Conservation (phyloP, 2,329 filamentous ascomycete species). For the Colletotrichum navitas region DNA sequence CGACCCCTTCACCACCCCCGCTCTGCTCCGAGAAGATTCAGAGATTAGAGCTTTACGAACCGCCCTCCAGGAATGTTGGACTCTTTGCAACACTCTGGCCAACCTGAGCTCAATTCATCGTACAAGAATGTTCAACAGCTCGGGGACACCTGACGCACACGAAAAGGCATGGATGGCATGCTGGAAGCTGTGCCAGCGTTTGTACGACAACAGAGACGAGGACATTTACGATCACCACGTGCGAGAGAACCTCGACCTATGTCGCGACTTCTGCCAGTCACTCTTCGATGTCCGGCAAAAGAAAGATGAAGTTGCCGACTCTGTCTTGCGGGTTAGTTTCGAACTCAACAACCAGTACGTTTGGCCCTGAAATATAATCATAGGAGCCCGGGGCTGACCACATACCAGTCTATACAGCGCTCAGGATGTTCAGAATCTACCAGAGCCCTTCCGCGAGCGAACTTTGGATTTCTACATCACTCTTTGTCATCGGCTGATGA, state of each 20-base stretch:
- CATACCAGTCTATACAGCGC: slow-evolving; percentile 81
- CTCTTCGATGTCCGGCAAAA: slow-evolving; percentile 87
- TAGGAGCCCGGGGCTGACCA: neutral
- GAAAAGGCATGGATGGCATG: slow-evolving; percentile 94
- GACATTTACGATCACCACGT: slow-evolving; percentile 75
- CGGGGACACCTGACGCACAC: slow-evolving; percentile 80
- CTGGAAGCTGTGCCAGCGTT: slow-evolving; percentile 90
- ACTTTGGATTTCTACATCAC: slow-evolving; percentile 96
- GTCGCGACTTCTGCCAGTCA: slow-evolving; percentile 91
- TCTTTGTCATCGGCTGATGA: slow-evolving; percentile 95
- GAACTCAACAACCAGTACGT: slow-evolving; percentile 90
- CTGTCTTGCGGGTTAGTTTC: slow-evolving; percentile 90
- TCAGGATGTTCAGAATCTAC: slow-evolving; percentile 82
- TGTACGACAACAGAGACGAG: slow-evolving; percentile 86
- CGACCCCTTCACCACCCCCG: slow-evolving; percentile 59
- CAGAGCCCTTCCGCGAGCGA: slow-evolving; percentile 87
- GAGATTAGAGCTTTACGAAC: slow-evolving; percentile 78
- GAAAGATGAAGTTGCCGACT: slow-evolving; percentile 84
- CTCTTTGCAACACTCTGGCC: slow-evolving; percentile 89
- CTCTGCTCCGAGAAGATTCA: slow-evolving; percentile 61
- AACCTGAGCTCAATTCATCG: slow-evolving; percentile 87
- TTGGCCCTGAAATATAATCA: neutral
- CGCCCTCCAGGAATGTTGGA: slow-evolving; percentile 92
- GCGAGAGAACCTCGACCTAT: slow-evolving; percentile 83
- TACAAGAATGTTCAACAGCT: slow-evolving; percentile 81